Base-by-base conservation (phyloP, 805 yeast species). In the Kuraishia molischiana region DNA sequence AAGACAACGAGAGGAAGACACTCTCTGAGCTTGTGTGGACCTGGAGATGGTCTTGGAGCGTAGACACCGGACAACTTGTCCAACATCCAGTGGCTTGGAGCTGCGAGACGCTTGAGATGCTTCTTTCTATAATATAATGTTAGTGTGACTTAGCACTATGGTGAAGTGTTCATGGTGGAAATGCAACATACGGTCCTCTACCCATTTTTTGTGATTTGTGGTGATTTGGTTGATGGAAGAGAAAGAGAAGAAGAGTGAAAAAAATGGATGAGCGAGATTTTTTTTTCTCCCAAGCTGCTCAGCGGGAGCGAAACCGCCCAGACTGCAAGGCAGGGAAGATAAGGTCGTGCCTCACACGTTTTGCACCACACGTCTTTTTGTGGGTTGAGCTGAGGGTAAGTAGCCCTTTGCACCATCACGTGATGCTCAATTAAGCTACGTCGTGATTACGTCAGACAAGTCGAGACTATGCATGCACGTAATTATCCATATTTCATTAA, bases 31-130 rank as follows among this genome's bases (percentile, higher is more conserved):
- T 90, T 92, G 79, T 90, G 98, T 68, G 98, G 98, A 78, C 98
- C 98, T 59, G 95, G 82, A 51, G 97, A 87, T 66, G 97, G 95
- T 77, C 97, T 87, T 77, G 98, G 98, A 52, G 98, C 98, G 70
- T 92, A 92, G 64, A 85, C 77, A 69, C 99, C 99, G 66, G 97
- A 85, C 76, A 92, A 79, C 77, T 92, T 92, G 94, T 94, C 98
- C 78, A 92, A 85, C 94, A 92, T 85, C 98, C 98, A 92, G 83
- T 92, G 98, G 78, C 89, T 83, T 79, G 99, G 99, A 70, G 98
- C 98, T 70, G 97, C 96, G 74, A 90, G 83, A 83, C 97, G 87
- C 82, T 90, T 89, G 71, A 89, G 82, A 72, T 90, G 97, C 81
- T 90, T 89, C 89, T 87, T 86, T 83, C 89, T 84, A 65, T 59